Evolutionary conservation across 768 basidiomycete genomes (phyloP).

Genomic region (Mycena sanguinolenta): DNA sequence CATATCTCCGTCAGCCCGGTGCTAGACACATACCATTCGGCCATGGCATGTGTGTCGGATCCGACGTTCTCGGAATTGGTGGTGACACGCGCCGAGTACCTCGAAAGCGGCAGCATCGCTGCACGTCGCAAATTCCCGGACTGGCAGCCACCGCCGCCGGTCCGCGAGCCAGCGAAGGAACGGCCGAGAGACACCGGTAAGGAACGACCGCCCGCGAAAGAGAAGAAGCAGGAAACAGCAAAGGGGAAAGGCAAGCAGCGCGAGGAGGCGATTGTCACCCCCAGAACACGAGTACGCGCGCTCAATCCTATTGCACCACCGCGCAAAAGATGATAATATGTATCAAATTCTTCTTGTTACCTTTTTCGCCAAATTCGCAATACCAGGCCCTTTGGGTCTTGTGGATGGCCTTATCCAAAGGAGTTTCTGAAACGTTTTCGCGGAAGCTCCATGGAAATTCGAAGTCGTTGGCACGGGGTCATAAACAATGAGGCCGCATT

Average conservation of each 20-base stretch:
- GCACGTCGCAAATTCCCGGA: slow-evolving; percentile 81
- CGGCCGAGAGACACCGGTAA: slow-evolving; percentile 18
- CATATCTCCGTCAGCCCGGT: slow-evolving; percentile 63
- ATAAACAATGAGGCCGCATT: no score
- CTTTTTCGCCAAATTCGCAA: no score
- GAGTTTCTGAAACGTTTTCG: no score
- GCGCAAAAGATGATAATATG: not conserved
- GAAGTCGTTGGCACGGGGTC: no score
- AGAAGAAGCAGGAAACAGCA: slow-evolving; percentile 33
- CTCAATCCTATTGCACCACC: not conserved
- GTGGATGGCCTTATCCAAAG: no score
- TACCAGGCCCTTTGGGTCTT: no score
- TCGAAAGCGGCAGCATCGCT: slow-evolving; percentile 83
- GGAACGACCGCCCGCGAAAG: slow-evolving; percentile 34
- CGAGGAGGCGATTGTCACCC: slow-evolving; percentile 39
- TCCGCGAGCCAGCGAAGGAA: slow-evolving; percentile 41
- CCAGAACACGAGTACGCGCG: not conserved
- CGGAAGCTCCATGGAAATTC: no score
- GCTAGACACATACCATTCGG: slow-evolving; percentile 74
- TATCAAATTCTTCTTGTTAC: not conserved
- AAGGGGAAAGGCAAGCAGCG: slow-evolving; percentile 48
- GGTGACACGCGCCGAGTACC: slow-evolving; percentile 84
- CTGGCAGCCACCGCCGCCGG: slow-evolving; percentile 57
- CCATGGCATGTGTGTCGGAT: slow-evolving; percentile 67
- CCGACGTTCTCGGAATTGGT: slow-evolving; percentile 65